Evolutionary conservation across 371 early-diverging fungal genomes (phyloP).

Genomic region (Rhizopus microsporus): DNA sequence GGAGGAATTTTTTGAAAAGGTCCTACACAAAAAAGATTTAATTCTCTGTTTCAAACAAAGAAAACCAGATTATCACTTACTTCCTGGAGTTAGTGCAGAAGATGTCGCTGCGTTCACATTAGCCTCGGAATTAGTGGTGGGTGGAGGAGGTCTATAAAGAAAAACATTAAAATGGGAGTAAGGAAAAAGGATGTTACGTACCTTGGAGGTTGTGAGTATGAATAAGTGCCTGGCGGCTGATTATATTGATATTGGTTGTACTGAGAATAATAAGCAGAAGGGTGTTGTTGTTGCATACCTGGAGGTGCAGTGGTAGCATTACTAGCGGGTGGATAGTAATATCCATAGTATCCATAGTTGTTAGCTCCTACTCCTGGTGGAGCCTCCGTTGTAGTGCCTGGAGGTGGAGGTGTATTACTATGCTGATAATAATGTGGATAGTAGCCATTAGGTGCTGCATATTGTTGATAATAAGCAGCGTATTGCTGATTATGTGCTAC

Average conservation of each 20-base stretch:
- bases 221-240: slow-evolving; percentile 13
- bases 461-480: slow-evolving; percentile 27
- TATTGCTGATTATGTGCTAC: slow-evolving; percentile 20
- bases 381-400: slow-evolving; percentile 15
- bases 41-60: neutral
- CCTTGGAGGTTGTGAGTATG: slow-evolving; percentile 1
- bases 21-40: no score
- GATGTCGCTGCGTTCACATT: no score
- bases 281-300: slow-evolving; percentile 6
- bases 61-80: slow-evolving; percentile 1
- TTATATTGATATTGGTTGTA: slow-evolving; percentile 14
- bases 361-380: slow-evolving; percentile 9
- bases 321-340: slow-evolving; percentile 9
- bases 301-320: slow-evolving; percentile 1
- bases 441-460: slow-evolving; percentile 27
- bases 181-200: slow-evolving; percentile 7
- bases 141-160: slow-evolving; percentile 8
- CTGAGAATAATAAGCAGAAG: slow-evolving; percentile 1
- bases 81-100: slow-evolving; percentile 8
- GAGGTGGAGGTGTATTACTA: slow-evolving; percentile 20
- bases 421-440: slow-evolving; percentile 37
- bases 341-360: slow-evolving; percentile 9
- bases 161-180: neutral
- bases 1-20: slow-evolving; percentile 12
- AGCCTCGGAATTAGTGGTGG: neutral